Conservation (phyloP, 1,139 yeast species). For the Yamadazyma dendronema region DNA sequence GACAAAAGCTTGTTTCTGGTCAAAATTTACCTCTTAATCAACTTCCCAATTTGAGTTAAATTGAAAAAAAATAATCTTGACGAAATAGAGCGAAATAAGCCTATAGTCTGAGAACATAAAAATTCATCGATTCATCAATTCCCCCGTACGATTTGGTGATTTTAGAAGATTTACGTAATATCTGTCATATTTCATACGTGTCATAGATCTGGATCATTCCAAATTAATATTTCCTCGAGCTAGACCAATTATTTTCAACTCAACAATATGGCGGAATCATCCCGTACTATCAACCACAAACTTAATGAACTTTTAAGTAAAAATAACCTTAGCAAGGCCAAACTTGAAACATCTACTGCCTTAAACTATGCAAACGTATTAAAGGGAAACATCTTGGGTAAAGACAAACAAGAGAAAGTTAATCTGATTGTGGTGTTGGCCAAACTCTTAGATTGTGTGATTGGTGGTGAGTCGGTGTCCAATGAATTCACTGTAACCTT, state of each 20-base stretch:
- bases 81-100: background rate
- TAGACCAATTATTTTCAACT: background rate
- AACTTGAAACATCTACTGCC: slow-evolving; percentile 36
- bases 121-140: too few species aligned
- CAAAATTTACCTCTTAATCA: too few species aligned
- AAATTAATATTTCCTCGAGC: too few species aligned
- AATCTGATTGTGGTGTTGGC: slow-evolving; percentile 55
- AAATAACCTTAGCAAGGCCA: slow-evolving; percentile 27
- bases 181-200: too few species aligned
- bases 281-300: slow-evolving; percentile 45
- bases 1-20: background rate
- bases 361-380: slow-evolving; percentile 36
- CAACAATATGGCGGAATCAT: slow-evolving; percentile 29
- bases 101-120: background rate
- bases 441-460: slow-evolving; percentile 46
- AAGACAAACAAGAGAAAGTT: slow-evolving; percentile 51
- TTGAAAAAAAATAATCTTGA: background rate
- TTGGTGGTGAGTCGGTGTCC: slow-evolving; percentile 33
- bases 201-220: too few species aligned
- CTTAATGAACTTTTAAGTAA: slow-evolving; percentile 45
- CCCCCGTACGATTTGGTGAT: too few species aligned
- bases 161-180: too few species aligned
- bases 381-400: slow-evolving; percentile 41
- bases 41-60: slow-evolving; percentile 8
- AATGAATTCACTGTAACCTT: slow-evolving; percentile 38